Conservation (phyloP, 768 basidiomycete species). For the Peribolospora kevripleyi region DNA sequence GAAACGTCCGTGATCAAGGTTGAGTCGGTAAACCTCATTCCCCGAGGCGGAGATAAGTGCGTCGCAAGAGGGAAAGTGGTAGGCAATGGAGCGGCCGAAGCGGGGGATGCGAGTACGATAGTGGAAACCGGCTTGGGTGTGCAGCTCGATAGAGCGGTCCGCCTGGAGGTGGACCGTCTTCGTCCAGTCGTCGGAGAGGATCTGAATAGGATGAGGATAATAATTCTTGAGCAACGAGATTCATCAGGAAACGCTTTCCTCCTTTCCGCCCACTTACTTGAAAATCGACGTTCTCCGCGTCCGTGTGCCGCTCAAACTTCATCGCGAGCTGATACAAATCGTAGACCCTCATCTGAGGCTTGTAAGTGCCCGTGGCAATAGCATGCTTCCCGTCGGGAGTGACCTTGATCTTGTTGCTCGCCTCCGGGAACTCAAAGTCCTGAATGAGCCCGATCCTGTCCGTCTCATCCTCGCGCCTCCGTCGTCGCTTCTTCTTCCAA, state of each 20-base stretch:
- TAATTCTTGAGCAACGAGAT: background rate
- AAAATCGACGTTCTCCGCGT: slow-evolving; percentile 95
- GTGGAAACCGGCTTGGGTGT: slow-evolving; percentile 80
- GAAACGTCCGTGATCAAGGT: slow-evolving; percentile 84
- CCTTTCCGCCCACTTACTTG: slow-evolving; percentile 37
- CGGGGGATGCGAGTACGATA: slow-evolving; percentile 82
- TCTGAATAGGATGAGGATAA: slow-evolving; percentile 25
- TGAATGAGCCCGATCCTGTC: slow-evolving; percentile 21
- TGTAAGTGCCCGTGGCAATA: slow-evolving; percentile 88
- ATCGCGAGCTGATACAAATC: slow-evolving; percentile 74
- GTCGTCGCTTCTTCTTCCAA: slow-evolving; percentile 14
- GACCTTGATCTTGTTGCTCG: slow-evolving; percentile 69
- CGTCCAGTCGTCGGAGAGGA: slow-evolving; percentile 94
- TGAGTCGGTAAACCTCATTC: slow-evolving; percentile 70
- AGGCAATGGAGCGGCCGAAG: slow-evolving; percentile 73
- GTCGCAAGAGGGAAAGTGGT: slow-evolving; percentile 85
- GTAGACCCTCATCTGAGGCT: slow-evolving; percentile 90
- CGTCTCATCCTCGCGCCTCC: slow-evolving; percentile 15
- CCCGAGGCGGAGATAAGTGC: slow-evolving; percentile 64
- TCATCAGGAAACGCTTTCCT: slow-evolving; percentile 14
- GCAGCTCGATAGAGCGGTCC: slow-evolving; percentile 79
- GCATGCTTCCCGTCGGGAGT: slow-evolving; percentile 80
- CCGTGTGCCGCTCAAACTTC: slow-evolving; percentile 89
- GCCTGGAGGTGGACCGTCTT: slow-evolving; percentile 91
- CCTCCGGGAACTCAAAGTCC: slow-evolving; percentile 91